Conservation (phyloP, 2,329 filamentous ascomycete species). For the Elsinoe necatrix region DNA sequence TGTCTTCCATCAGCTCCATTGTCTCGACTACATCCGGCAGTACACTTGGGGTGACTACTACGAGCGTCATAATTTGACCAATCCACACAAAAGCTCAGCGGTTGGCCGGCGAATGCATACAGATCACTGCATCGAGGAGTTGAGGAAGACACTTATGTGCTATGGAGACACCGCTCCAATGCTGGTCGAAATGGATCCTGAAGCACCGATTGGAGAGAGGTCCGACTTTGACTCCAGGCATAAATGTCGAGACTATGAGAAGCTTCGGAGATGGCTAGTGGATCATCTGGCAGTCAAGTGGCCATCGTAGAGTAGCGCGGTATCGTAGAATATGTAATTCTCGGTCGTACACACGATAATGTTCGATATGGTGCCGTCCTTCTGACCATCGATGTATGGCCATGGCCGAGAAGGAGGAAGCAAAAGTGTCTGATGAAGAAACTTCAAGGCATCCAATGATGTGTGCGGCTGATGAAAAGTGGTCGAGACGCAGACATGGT, state of each 20-base stretch:
- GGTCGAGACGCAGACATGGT: background rate
- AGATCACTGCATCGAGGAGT: slow-evolving; percentile 18
- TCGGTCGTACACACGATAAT: background rate
- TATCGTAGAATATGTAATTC: background rate
- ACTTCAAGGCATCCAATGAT: background rate
- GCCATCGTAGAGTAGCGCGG: background rate
- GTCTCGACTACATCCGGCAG: slow-evolving; percentile 18
- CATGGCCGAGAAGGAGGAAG: background rate
- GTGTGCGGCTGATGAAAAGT: background rate
- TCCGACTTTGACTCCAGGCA: slow-evolving; percentile 17
- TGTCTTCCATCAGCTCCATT: slow-evolving; percentile 20
- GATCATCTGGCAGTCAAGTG: slow-evolving; percentile 6
- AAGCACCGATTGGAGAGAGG: slow-evolving; percentile 7
- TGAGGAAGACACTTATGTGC: slow-evolving; percentile 17
- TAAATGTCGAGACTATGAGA: slow-evolving; percentile 16
- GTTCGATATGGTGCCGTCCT: too few relatives aligned
- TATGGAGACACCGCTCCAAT: slow-evolving; percentile 16
- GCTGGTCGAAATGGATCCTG: slow-evolving; percentile 13
- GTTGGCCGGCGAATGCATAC: slow-evolving; percentile 17
- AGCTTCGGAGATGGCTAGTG: slow-evolving; percentile 1
- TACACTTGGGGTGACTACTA: slow-evolving; percentile 17
- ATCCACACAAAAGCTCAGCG: background rate
- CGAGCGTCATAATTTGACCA: background rate
- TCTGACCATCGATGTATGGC: background rate
- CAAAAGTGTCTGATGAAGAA: background rate